A percentile compares a stretch with the other conserved stretches of the same genome.
These are phyloP conservation scores for Ogataea glucozyma DNA, from an alignment of 805 yeast genomes.

Conservation along the genomic window DNA sequence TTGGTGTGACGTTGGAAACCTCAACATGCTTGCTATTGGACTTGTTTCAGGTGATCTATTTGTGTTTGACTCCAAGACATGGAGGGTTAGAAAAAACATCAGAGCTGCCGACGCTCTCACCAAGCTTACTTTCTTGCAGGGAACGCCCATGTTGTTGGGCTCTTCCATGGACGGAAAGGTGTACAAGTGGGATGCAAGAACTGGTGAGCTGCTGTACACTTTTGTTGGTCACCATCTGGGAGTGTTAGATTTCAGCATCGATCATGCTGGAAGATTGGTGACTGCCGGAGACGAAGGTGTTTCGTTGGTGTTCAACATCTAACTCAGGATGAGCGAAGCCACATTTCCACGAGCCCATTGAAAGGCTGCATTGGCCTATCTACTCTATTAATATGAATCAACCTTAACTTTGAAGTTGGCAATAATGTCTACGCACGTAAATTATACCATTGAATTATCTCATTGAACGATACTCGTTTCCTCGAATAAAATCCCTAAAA, in stretches of 20 bases:
- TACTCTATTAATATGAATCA: no score
- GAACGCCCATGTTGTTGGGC: slow-evolving; percentile 60
- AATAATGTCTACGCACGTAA: no score
- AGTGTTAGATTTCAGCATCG: slow-evolving; percentile 77
- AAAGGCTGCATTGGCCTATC: no score
- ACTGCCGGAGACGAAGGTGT: slow-evolving; percentile 99
- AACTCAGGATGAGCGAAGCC: background rate
- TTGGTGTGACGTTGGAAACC: slow-evolving; percentile 61
- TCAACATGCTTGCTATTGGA: slow-evolving; percentile 79
- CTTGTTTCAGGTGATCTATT: slow-evolving; percentile 85
- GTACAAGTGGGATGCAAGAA: slow-evolving; percentile 85
- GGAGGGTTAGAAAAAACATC: slow-evolving; percentile 79
- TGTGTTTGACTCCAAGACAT: slow-evolving; percentile 77
- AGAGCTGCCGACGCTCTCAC: slow-evolving; percentile 83
- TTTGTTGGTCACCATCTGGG: slow-evolving; percentile 96
- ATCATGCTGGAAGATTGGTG: slow-evolving; percentile 67
- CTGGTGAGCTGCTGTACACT: slow-evolving; percentile 72
- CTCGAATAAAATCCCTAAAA: no score
- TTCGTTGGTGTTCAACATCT: slow-evolving; percentile 61
- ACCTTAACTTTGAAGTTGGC: no score
- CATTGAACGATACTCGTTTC: background rate
- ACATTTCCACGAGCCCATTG: slow-evolving; percentile 8
- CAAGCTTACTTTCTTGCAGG: slow-evolving; percentile 62
- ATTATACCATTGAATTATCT: background rate
- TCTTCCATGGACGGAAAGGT: slow-evolving; percentile 84